phyloP scores from a whole-genome alignment of 305 asterid genomes.

The Solanum hybrid region DNA sequence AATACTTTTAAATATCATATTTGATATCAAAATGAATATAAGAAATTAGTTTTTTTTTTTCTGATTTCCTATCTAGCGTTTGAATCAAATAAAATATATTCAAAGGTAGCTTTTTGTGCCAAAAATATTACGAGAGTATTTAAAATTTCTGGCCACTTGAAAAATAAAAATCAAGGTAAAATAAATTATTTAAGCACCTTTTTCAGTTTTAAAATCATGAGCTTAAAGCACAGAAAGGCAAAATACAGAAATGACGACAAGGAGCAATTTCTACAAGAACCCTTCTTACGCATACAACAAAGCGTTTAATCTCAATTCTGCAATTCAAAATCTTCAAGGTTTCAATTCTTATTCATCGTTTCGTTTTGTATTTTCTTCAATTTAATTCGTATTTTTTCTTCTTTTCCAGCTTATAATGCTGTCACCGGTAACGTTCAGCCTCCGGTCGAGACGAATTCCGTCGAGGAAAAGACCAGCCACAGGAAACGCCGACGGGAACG shows the following conservation, averaged over 20 bases:
- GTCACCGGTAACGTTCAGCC: slow-evolving; percentile 42
- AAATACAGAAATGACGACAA: slow-evolving; percentile 34
- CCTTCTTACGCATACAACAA: slow-evolving; percentile 66
- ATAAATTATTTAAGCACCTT: neutral
- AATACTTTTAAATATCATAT: too few species aligned
- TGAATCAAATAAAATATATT: too few species aligned
- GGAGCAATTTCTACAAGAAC: slow-evolving; percentile 64
- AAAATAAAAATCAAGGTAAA: neutral
- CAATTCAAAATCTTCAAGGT: slow-evolving; percentile 71
- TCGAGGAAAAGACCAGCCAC: slow-evolving; percentile 3
- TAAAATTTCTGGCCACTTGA: neutral
- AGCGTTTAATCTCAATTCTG: slow-evolving; percentile 62
- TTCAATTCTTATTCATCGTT: neutral
- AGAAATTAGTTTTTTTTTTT: too few species aligned
- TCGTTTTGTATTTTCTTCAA: neutral
- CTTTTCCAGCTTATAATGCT: slow-evolving; percentile 53
- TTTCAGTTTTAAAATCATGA: neutral
- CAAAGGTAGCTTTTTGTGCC: too few species aligned
- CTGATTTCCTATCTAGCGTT: neutral
- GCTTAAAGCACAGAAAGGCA: neutral
- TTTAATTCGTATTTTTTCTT: neutral
- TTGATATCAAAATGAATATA: too few species aligned
- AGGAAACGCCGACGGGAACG: slow-evolving; percentile 33
- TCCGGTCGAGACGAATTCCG: slow-evolving; percentile 18
- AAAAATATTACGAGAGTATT: too few species aligned